Percentiles rank a stretch among this genome's conserved stretches.
These are phyloP conservation scores for Nicotiana tabacum DNA, from an alignment of 257 asterid species.

Conservation along the genomic window DNA sequence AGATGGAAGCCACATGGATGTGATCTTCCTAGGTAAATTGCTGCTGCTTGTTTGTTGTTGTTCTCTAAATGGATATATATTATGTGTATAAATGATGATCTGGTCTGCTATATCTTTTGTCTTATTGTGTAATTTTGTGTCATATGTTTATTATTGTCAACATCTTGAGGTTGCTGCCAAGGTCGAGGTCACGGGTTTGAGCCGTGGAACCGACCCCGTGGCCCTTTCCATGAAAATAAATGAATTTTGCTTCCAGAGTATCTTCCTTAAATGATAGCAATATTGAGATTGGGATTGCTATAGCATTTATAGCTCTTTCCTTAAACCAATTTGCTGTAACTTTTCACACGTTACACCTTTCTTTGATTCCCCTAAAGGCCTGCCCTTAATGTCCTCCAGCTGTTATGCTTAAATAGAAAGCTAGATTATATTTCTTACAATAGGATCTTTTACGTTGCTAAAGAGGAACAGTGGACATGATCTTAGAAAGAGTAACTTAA, in stretches of 20 bases:
- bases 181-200: too few relatives aligned
- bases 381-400: not conserved
- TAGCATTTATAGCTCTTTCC: not conserved
- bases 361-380: not conserved
- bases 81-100: not conserved
- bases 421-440: too few relatives aligned
- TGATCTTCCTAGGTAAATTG: conserved; percentile 75
- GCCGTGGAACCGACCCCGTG: too few relatives aligned
- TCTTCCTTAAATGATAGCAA: not conserved
- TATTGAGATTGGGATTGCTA: not conserved
- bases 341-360: not conserved
- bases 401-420: not conserved
- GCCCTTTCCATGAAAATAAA: not conserved
- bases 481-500: not conserved
- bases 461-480: not conserved
- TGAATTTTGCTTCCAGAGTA: not conserved
- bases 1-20: conserved; percentile 90
- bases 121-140: not conserved
- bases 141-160: too few relatives aligned
- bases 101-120: not conserved
- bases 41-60: not conserved
- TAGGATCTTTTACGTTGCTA: not conserved
- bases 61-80: too few relatives aligned
- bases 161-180: too few relatives aligned
- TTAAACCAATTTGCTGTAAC: not conserved